Evolutionary conservation across 495 filamentous ascomycete species (phyloP), one percentile per base, ranked within the genome.

Genomic region (Hyaloscypha finlandica): DNA sequence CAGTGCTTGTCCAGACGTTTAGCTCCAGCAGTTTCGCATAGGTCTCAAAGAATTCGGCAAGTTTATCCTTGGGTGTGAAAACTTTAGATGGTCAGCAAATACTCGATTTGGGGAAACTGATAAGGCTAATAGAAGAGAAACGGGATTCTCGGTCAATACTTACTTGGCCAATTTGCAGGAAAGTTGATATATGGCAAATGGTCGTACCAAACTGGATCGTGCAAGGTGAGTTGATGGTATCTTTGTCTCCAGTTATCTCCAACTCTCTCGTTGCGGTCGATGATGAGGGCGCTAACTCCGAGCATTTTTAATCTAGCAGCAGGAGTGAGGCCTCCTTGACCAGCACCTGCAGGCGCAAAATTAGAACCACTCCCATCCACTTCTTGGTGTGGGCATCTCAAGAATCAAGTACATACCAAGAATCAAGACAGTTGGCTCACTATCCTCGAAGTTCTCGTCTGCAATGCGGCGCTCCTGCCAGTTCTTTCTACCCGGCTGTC

Each of bases 51-150:
- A 85, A 91, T 51, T 89, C 87, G 9, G 84, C 89, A 0, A 90
- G 79, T 60, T 92, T 91, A 72, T 91, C 88, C 70, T 90, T 90
- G 0, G 88, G 88, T 4, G 85, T 87, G 71, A 87, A 88, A 12
- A 37, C 35, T 37, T 37, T 12, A 37, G 8, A 48, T 1, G 3
- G 16, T 48, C 16, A 48, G 42, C 42, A 48, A 25, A 14, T 48
- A 0, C 11, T 14, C 42, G 42, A 48, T 19, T 4, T 25, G 25
- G 25, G 16, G 42, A 48, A 14, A 16, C 4, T 48, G 3, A 12
- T 12, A 11, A 12, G 42, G 9, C 11, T 48, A 48, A 3, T 6
- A 8, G 12, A 37, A 8, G 35, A 37, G 35, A 37, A 6, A 8
- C 33, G 3, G 12, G 35, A 37, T 37, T 37, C 35, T 37, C 12